Evolutionary conservation across 257 asterid species (phyloP).

Genomic region (Verbascum thapsus): DNA sequence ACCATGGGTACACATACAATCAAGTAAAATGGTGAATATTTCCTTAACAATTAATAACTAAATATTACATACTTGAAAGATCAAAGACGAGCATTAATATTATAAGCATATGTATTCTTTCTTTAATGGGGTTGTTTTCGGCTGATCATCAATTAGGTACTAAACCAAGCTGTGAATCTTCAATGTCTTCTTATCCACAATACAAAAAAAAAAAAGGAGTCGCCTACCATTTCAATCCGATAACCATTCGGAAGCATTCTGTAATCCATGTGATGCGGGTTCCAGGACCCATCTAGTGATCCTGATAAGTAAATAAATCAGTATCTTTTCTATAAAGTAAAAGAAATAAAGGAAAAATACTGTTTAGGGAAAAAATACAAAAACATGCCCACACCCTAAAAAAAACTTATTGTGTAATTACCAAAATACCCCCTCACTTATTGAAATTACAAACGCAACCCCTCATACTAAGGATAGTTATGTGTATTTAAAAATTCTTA

Average conservation of each 20-base stretch:
- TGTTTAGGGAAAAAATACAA: too few relatives aligned
- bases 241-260: background rate
- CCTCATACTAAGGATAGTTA: too few relatives aligned
- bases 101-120: background rate
- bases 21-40: slow-evolving; percentile 1
- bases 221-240: slow-evolving; percentile 4
- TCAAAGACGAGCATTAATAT: background rate
- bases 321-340: background rate
- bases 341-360: background rate
- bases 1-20: background rate
- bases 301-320: slow-evolving; percentile 13
- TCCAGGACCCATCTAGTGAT: background rate
- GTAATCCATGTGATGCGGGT: background rate
- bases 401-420: too few relatives aligned
- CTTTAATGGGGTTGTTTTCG: background rate
- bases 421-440: too few relatives aligned
- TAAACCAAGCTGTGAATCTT: background rate
- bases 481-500: too few relatives aligned
- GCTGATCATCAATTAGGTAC: slow-evolving; percentile 8
- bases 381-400: too few relatives aligned
- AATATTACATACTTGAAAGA: background rate
- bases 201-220: too few relatives aligned
- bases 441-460: too few relatives aligned
- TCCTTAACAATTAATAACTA: background rate
- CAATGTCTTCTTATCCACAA: slow-evolving; percentile 12